These are phyloP conservation scores for Aspergillus proliferans DNA, from an alignment of 2,329 filamentous ascomycete species.

Conservation along the genomic window DNA sequence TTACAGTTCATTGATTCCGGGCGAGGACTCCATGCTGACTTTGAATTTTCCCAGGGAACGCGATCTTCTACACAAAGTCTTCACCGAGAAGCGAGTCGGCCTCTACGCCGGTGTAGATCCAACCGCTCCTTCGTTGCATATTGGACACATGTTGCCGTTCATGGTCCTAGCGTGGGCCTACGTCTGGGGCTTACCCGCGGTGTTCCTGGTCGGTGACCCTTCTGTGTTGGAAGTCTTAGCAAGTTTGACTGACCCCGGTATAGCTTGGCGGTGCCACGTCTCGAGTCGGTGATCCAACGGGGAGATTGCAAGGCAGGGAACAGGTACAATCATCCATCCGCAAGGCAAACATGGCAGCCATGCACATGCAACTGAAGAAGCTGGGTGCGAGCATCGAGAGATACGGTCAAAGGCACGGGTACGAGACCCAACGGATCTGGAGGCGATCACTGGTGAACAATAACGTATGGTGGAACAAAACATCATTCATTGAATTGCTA, in stretches of 20 bases:
- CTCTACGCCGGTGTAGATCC: conserved; percentile 46
- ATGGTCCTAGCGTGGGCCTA: conserved; percentile 48
- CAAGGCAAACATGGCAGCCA: conserved; percentile 42
- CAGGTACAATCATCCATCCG: conserved; percentile 31
- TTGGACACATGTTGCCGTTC: conserved; percentile 47
- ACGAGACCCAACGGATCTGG: conserved; percentile 58
- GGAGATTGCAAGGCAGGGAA: conserved; percentile 36
- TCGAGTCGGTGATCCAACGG: conserved; percentile 43
- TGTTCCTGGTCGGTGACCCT: conserved; percentile 37
- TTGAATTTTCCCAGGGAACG: conserved; percentile 27
- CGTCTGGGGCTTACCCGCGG: conserved; percentile 41
- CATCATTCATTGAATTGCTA: conserved; percentile 68
- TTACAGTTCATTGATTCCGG: not conserved
- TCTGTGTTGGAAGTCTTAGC: too few species aligned
- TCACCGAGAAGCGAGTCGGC: conserved; percentile 42
- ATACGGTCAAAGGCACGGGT: conserved; percentile 61
- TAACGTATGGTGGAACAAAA: conserved; percentile 69
- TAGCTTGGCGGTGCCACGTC: conserved; percentile 44
- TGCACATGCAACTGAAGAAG: conserved; percentile 49
- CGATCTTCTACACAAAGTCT: conserved; percentile 37
- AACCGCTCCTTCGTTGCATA: conserved; percentile 45
- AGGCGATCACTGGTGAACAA: conserved; percentile 71
- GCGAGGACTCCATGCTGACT: not conserved
- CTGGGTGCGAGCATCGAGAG: conserved; percentile 68
- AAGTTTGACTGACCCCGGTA: conserved; percentile 11